phyloP scores from a whole-genome alignment of 2,329 filamentous ascomycete genomes.

The Colletotrichum tanaceti region DNA sequence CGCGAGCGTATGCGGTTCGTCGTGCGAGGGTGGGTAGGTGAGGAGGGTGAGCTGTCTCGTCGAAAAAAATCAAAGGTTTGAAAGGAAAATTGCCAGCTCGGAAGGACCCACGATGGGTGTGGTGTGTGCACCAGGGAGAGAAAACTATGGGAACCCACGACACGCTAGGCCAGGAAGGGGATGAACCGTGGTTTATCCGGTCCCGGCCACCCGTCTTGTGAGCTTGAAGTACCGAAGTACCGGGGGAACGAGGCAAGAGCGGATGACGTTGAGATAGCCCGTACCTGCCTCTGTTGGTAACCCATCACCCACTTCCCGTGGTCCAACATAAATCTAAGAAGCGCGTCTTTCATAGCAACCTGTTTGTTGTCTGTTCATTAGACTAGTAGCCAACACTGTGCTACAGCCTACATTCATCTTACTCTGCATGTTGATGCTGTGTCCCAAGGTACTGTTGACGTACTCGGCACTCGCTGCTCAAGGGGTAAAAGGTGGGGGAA shows the following conservation, averaged over 20 bases:
- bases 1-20: slow-evolving; percentile 36
- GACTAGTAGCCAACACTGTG: no score
- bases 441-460: background rate
- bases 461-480: background rate
- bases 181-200: slow-evolving; percentile 36
- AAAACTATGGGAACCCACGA: slow-evolving; percentile 24
- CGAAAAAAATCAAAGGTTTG: slow-evolving; percentile 43
- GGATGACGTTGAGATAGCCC: slow-evolving; percentile 31
- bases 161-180: slow-evolving; percentile 13
- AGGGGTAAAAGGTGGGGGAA: background rate
- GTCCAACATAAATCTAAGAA: background rate
- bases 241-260: slow-evolving; percentile 12
- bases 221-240: slow-evolving; percentile 17
- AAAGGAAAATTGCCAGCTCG: slow-evolving; percentile 43
- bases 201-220: slow-evolving; percentile 35
- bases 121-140: slow-evolving; percentile 38
- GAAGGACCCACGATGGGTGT: slow-evolving; percentile 37
- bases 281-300: background rate
- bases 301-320: background rate
- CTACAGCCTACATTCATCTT: background rate
- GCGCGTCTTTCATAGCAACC: background rate
- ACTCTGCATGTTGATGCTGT: background rate
- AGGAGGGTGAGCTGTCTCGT: slow-evolving; percentile 41
- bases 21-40: slow-evolving; percentile 39
- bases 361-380: no score